Base-by-base conservation (phyloP, 176 grass and related monocot genomes). In the Areca catechu region DNA sequence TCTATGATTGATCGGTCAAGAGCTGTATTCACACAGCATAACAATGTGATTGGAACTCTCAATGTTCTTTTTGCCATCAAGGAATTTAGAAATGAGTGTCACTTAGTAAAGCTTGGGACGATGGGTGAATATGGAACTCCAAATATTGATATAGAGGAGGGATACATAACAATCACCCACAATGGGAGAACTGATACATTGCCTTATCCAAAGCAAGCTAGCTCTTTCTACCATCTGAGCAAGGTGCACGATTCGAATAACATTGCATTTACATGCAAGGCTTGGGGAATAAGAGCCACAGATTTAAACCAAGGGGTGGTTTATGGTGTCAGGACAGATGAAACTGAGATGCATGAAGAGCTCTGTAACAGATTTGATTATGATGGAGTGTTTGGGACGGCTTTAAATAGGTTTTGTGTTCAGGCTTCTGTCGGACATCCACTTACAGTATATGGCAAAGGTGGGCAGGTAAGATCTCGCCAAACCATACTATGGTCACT, bases 201-300 rank as follows among this genome's bases (percentile, higher is more conserved):
- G 58, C 91, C 91, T 50, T 96, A 90, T 61, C 91, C 91, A 49
- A 96, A 96, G 60, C 91, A 96, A 84, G 91, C 86, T 0, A 86
- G 91, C 61, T 96, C 91, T 24, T 95, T 95, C 64, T 95, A 89
- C 60, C 90, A 95, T 81, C 60, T 95, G 60, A 95, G 85, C 53
- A 95, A 96, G 77, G 91, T 96, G 74, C 91, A 96, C n/a, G 91
- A 96, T 49, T 90, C 91, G 15, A 83, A 96, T 69, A 96, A 96
- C 69, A 96, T 96, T 55, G 86, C 83, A 61, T 96, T 96, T 90
- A 90, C 79, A 19, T 90, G 91, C 76, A 90, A 86, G 61, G 91
- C 86, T 25, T 96, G 91, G 91, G 86, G 91, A 22, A 83, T 96
- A 73, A 83, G 83, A 66, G 91, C 86, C 30, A 96, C 91, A 54